A percentile compares a stretch with the other conserved stretches of the same genome.
These are phyloP conservation scores for Aspergillus tubingensis DNA, from an alignment of 2,329 filamentous ascomycete species.

Conservation along the genomic window DNA sequence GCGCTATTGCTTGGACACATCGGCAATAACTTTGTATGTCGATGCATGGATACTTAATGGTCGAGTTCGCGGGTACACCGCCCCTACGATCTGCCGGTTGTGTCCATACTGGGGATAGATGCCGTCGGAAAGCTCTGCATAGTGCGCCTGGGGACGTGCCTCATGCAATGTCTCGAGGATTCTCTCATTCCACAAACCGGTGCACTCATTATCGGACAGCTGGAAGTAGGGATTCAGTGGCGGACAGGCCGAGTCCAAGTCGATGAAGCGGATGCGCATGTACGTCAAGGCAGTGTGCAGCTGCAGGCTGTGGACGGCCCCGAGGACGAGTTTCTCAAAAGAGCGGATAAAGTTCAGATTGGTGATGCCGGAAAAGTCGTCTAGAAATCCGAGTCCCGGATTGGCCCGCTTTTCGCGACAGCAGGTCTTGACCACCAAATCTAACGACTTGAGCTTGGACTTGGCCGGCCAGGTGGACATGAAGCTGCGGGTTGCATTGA, in stretches of 20 bases:
- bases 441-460: constrained; percentile 62
- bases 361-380: constrained; percentile 70
- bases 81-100: constrained; percentile 35
- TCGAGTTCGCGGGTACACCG: constrained; percentile 40
- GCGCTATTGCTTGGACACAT: constrained; percentile 35
- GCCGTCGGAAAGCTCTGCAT: constrained; percentile 64
- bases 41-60: constrained; percentile 44
- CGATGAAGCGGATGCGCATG: constrained; percentile 72
- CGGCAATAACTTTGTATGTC: constrained; percentile 44
- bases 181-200: constrained; percentile 70
- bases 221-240: constrained; percentile 73
- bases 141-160: constrained; percentile 60
- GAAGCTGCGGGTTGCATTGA: constrained; percentile 58
- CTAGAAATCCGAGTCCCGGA: constrained; percentile 49
- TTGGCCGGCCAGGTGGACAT: constrained; percentile 48
- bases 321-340: constrained; percentile 69
- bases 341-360: constrained; percentile 71
- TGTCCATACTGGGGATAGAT: constrained; percentile 52
- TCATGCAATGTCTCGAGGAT: constrained; percentile 64
- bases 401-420: constrained; percentile 53
- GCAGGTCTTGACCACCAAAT: constrained; percentile 73
- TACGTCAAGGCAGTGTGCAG: constrained; percentile 62
- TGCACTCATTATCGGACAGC: constrained; percentile 61
- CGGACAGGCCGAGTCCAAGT: constrained; percentile 71
- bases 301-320: constrained; percentile 62